Conservation (phyloP, 495 filamentous ascomycete species). For the Podospora didyma region DNA sequence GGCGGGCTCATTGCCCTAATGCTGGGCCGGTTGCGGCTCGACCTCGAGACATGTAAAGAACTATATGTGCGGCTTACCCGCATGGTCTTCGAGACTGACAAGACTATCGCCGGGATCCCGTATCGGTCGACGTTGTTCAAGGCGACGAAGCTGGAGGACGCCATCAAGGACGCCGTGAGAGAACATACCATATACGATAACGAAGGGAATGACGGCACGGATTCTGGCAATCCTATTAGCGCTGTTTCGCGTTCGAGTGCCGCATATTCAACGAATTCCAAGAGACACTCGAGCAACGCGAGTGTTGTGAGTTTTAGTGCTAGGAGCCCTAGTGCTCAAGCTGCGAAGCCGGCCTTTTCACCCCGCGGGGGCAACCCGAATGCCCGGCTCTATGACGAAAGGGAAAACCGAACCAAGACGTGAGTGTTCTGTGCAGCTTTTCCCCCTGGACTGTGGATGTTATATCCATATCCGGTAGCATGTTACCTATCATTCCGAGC, state of each 20-base stretch:
- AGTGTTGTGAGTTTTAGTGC: conserved; percentile 59
- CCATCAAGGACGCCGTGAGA: conserved; percentile 82
- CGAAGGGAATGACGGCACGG: conserved; percentile 68
- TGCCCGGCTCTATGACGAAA: conserved; percentile 71
- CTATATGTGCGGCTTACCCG: conserved; percentile 92
- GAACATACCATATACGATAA: conserved; percentile 78
- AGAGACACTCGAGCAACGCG: conserved; percentile 54
- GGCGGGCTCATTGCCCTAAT: conserved; percentile 95
- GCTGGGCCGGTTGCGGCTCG: conserved; percentile 86
- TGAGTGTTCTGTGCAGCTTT: conserved; percentile 41
- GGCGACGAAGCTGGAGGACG: conserved; percentile 90
- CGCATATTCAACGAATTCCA: conserved; percentile 24
- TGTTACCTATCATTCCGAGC: neutral
- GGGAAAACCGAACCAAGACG: conserved; percentile 90
- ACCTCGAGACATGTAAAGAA: conserved; percentile 93
- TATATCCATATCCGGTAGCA: neutral
- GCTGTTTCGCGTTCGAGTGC: conserved; percentile 36
- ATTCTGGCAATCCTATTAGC: conserved; percentile 20
- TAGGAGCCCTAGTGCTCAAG: conserved; percentile 38
- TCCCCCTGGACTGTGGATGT: too few relatives aligned
- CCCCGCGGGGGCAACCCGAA: conserved; percentile 56
- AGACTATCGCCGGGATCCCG: conserved; percentile 91
- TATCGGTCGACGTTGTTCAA: conserved; percentile 94
- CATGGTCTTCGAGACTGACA: conserved; percentile 95
- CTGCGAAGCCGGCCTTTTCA: conserved; percentile 34